Conservation (phyloP, 2,329 filamentous ascomycete genomes). For the Claviceps sp. region DNA sequence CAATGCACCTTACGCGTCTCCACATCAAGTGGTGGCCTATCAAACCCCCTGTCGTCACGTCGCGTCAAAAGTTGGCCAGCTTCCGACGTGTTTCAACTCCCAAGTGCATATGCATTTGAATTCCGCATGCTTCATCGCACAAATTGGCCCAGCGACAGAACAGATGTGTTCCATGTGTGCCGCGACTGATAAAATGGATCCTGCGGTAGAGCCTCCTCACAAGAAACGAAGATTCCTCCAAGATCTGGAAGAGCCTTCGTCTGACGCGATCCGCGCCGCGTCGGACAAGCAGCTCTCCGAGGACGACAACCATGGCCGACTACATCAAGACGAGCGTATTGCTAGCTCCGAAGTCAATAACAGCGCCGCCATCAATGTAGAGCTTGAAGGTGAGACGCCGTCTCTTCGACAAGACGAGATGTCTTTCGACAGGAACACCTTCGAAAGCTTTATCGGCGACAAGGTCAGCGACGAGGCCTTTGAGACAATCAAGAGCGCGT, state of each 20-base stretch:
- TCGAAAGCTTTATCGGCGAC: slow-evolving; percentile 47
- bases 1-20: too few relatives aligned
- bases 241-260: slow-evolving; percentile 18
- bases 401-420: slow-evolving; percentile 14
- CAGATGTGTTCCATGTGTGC: too few relatives aligned
- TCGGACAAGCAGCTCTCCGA: slow-evolving; percentile 15
- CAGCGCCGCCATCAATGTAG: slow-evolving; percentile 3
- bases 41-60: too few relatives aligned
- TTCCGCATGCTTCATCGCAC: slow-evolving; percentile 20
- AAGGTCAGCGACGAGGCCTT: slow-evolving; percentile 37
- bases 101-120: not conserved
- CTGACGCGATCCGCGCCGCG: slow-evolving; percentile 13
- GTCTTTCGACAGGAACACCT: slow-evolving; percentile 42
- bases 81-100: too few relatives aligned
- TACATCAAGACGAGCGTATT: slow-evolving; percentile 9
- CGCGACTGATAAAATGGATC: slow-evolving; percentile 11
- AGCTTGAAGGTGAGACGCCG: slow-evolving; percentile 6
- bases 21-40: too few relatives aligned
- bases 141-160: slow-evolving; percentile 21
- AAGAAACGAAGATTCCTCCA: slow-evolving; percentile 30
- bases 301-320: slow-evolving; percentile 9
- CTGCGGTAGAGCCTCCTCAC: slow-evolving; percentile 28
- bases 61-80: not conserved
- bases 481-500: slow-evolving; percentile 36
- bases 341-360: slow-evolving; percentile 8